A percentile compares a stretch with the other conserved stretches of the same genome.
These are phyloP conservation scores for Phoma herbarum DNA, from an alignment of 2,329 filamentous ascomycete species.

Conservation along the genomic window DNA sequence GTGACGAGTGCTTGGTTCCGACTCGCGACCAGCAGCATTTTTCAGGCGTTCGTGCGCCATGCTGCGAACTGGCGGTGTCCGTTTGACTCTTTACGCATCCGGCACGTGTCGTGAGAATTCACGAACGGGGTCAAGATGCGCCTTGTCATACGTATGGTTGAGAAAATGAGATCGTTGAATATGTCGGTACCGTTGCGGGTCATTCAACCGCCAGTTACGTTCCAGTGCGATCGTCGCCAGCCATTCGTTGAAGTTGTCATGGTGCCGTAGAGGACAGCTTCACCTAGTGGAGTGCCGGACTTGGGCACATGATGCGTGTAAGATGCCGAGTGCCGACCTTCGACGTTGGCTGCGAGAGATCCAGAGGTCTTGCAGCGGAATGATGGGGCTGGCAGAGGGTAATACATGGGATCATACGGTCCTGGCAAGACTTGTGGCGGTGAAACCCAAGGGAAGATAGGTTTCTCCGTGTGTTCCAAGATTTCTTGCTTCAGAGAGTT, in stretches of 20 bases:
- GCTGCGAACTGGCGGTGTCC: conserved; percentile 6
- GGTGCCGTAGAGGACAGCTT: conserved; percentile 34
- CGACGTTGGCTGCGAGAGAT: conserved; percentile 7
- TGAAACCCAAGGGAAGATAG: conserved; percentile 46
- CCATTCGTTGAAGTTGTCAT: conserved; percentile 42
- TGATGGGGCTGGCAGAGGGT: conserved; percentile 44
- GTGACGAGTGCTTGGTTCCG: background rate
- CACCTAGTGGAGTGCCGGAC: conserved; percentile 26
- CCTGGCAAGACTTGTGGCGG: conserved; percentile 46
- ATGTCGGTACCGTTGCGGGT: background rate
- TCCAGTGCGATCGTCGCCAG: conserved; percentile 50
- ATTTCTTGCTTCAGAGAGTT: conserved; percentile 25
- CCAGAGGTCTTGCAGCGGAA: conserved; percentile 32
- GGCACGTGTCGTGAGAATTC: background rate
- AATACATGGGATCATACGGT: conserved; percentile 48
- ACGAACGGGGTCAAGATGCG: background rate
- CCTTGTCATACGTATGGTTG: background rate
- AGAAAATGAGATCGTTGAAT: background rate
- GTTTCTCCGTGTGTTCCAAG: conserved; percentile 23
- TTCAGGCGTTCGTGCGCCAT: conserved; percentile 1
- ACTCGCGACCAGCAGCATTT: conserved; percentile 11
- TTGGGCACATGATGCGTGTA: conserved; percentile 43
- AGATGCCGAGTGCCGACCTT: conserved; percentile 24
- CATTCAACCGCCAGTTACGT: conserved; percentile 41
- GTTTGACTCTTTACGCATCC: background rate